These are phyloP conservation scores for Globisporangium emineosum DNA, from an alignment of 352 stramenopile genomes.

Conservation along the genomic window DNA sequence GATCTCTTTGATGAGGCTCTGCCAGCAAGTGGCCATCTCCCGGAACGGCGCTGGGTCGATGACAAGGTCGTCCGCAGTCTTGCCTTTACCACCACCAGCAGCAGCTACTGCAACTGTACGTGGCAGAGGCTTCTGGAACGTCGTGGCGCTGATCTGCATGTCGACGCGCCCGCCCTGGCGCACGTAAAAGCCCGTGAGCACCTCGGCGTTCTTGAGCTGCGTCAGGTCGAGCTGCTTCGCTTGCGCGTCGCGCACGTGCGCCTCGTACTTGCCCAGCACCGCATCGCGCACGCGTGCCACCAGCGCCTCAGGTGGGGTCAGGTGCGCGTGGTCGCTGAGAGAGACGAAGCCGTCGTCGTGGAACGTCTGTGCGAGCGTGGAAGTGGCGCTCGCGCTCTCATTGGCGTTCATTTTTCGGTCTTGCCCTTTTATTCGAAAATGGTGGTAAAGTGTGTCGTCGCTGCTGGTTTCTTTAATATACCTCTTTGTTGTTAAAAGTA, in stretches of 20 bases:
- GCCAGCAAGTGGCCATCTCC: constrained; percentile 33
- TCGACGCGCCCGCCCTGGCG: constrained; percentile 66
- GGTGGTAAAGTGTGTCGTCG: neutral
- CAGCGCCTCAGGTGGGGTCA: constrained; percentile 18
- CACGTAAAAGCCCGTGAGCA: constrained; percentile 66
- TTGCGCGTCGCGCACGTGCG: constrained; percentile 30
- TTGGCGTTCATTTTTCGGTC: neutral
- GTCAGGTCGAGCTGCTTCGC: constrained; percentile 30
- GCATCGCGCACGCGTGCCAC: constrained; percentile 23
- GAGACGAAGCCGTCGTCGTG: constrained; percentile 51
- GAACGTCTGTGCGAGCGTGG: constrained; percentile 21
- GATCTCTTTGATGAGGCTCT: constrained; percentile 20
- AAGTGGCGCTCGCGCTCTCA: neutral
- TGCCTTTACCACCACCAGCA: neutral
- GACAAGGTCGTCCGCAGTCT: neutral
- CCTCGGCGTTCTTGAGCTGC: constrained; percentile 40
- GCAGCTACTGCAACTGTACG: neutral
- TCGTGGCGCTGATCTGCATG: constrained; percentile 47
- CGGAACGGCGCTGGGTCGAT: constrained; percentile 30
- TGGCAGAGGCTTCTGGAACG: constrained; percentile 16
- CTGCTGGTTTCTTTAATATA: neutral
- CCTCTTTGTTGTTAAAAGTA: no score
- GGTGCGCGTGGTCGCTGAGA: constrained; percentile 15
- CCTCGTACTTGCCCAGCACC: constrained; percentile 37
- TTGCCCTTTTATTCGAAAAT: neutral